Evolutionary conservation across 148 eudicot genomes (phyloP).

Genomic region (Bassia scoparia): DNA sequence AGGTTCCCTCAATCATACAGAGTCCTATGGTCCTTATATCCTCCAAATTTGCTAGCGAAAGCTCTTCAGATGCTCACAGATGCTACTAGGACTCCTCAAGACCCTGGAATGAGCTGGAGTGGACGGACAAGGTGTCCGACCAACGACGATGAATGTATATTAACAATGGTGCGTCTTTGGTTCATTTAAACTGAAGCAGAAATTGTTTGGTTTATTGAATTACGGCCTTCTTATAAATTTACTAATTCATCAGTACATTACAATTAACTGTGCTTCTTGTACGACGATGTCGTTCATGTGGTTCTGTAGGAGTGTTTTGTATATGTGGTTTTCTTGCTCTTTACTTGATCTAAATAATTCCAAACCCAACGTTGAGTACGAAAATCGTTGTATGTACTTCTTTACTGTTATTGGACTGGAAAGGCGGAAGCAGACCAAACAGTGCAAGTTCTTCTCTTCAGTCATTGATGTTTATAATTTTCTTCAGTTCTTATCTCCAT

Average conservation of each 20-base stretch:
- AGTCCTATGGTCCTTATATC: constrained; percentile 76
- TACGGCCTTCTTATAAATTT: background rate
- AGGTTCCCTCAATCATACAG: constrained; percentile 32
- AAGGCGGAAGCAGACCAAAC: constrained; percentile 57
- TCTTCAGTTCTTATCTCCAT: background rate
- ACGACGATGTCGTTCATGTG: constrained; percentile 54
- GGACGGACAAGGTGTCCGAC: constrained; percentile 59
- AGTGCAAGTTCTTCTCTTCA: constrained; percentile 13
- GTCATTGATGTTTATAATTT: background rate
- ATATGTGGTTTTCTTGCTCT: constrained; percentile 80
- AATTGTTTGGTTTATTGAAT: background rate
- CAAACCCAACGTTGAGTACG: constrained; percentile 81
- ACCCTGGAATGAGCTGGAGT: constrained; percentile 80
- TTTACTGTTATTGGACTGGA: constrained; percentile 86
- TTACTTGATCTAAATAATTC: constrained; percentile 83
- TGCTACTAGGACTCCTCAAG: constrained; percentile 54
- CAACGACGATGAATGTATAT: constrained; percentile 63
- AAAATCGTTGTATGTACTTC: constrained; percentile 65
- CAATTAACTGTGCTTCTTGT: background rate
- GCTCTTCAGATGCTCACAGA: constrained; percentile 65
- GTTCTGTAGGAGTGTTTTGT: constrained; percentile 49
- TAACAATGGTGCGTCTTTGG: constrained; percentile 62
- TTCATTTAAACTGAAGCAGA: background rate
- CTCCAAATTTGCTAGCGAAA: constrained; percentile 75
- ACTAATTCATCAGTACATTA: background rate